Evolutionary conservation across 2,329 filamentous ascomycete species (phyloP), one percentile per base, ranked within the genome.

Genomic region (Pleurostoma richardsiae): DNA sequence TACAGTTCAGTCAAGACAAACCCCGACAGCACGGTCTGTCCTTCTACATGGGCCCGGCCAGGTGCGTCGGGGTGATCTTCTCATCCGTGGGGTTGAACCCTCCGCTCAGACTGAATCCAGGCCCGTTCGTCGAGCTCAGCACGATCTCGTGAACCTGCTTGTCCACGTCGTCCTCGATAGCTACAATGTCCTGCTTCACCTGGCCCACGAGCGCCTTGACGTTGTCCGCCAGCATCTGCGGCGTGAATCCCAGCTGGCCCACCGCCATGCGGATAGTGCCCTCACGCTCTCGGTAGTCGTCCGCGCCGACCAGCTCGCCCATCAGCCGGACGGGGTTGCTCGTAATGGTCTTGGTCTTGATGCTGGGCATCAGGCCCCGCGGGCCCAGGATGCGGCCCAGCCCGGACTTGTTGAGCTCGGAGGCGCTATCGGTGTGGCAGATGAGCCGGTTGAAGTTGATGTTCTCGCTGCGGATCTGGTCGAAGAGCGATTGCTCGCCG

Each of bases 381-480:
- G 95, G 94, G 59, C 94, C 94, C 26, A 99, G 74, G 40, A 96
- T 78, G 54, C 85, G 80, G 53, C 87, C 92, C 52, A 99, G 66
- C 1, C 80, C 82, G 33, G 90, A 86, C 72, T 94, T 91, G 63
- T 85, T 86, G 59, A 99, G 72, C 47, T 87, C 90, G 44, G 79
- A 77, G 56, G 94, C 74, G 56, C 85, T 90, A 56, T 88, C 82
- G 43, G 78, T 76, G 66, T 96, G 91, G 69, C 90, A 95, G 56
- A 99, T 82, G 52, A 90, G 86, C 46, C 88, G 79, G 64, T 97
- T 94, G 64, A 97, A 99, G 29, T 89, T 80, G 53, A 97, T 86
- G 38, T 83, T 80, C 39, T 88, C 90, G 42, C 79, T 67, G 52
- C 74, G 77, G 51, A 99, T 84, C 44, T 82, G 76, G 45, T 90